Conservation (phyloP, 805 yeast genomes). For the Metschnikowia cerradonensis region DNA sequence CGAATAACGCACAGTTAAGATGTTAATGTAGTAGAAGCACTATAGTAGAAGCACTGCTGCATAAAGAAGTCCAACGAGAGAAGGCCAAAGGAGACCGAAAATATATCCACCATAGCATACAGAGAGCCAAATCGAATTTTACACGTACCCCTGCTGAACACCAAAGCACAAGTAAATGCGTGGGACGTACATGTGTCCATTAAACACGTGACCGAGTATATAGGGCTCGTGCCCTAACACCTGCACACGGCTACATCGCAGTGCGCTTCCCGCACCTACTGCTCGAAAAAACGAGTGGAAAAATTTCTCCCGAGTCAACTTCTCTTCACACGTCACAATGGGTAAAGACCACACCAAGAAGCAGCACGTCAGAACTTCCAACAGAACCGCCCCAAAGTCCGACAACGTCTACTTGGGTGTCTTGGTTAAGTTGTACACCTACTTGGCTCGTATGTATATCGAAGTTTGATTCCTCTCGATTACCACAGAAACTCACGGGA, state of each 20-base stretch:
- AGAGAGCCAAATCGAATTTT: too few relatives aligned
- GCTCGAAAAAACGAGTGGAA: conserved; percentile 8
- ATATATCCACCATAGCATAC: too few relatives aligned
- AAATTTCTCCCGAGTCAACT: conserved; percentile 5
- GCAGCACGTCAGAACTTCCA: conserved; percentile 94
- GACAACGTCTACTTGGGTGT: conserved; percentile 98
- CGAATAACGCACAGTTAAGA: neutral
- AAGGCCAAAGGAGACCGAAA: too few relatives aligned
- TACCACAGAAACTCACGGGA: conserved; percentile 1
- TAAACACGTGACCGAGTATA: neutral
- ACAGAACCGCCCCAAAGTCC: conserved; percentile 99
- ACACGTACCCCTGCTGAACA: too few relatives aligned
- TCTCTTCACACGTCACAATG: conserved; percentile 44
- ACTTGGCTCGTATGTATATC: conserved; percentile 93
- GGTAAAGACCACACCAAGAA: conserved; percentile 96
- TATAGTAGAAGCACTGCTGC: too few relatives aligned
- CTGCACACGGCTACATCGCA: neutral
- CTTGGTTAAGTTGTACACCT: conserved; percentile 96
- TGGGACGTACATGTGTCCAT: neutral
- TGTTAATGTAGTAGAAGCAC: too few relatives aligned
- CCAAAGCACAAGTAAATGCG: too few relatives aligned
- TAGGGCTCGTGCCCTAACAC: neutral
- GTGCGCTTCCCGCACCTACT: neutral
- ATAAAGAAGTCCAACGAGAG: too few relatives aligned
- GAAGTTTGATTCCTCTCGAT: conserved; percentile 5